Base-by-base conservation (phyloP, 768 basidiomycete genomes). In the Russula emetica region DNA sequence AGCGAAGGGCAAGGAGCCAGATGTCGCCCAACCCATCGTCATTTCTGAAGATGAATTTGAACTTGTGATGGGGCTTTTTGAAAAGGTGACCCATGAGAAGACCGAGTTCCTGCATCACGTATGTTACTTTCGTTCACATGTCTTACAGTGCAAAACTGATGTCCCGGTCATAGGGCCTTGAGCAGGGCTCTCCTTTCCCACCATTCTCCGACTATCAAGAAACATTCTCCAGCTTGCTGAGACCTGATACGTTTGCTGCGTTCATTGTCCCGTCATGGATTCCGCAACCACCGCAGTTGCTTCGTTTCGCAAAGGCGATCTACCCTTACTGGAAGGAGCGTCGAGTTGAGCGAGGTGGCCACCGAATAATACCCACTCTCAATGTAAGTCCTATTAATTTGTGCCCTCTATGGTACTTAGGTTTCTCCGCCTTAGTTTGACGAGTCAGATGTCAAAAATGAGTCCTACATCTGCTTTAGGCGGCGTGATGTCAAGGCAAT, bases 401-500 rank as follows among this genome's bases (percentile, higher is more conserved):
- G 36, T 55, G 32, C 2, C 57, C 44, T 5, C 42, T 5, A 49
- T 5, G 50, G 32, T 18, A 28, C 22, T 49, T 62, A 65, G 14
- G 34, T 55, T 52, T 63, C 26, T 50, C 36, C 69, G 16, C 64
- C 26, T 42, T 55, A 92, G 89, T 87, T 83, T 70, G 94, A 98
- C 73, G 95, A 98, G 76, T 82, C 88, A 22, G 94, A 97, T 73
- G 87, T 87, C 52, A 82, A 82, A 68, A 93, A 92, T 60, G 94
- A 96, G 70, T 95, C 96, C 0, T 98, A 98, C 67, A 90, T 98
- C 51, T 99, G 97, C 76, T 99, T 99, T 82, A 85, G 97, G 42
- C 83, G 94, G 64, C 87, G 95, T 60, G 96, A 98, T 73, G 87
- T 90, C 75, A 98, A 98, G 73, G 86, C 92, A 4, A 83, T 92